These are phyloP conservation scores for Zasmidium cellare DNA, from an alignment of 2,329 filamentous ascomycete species.

Conservation along the genomic window DNA sequence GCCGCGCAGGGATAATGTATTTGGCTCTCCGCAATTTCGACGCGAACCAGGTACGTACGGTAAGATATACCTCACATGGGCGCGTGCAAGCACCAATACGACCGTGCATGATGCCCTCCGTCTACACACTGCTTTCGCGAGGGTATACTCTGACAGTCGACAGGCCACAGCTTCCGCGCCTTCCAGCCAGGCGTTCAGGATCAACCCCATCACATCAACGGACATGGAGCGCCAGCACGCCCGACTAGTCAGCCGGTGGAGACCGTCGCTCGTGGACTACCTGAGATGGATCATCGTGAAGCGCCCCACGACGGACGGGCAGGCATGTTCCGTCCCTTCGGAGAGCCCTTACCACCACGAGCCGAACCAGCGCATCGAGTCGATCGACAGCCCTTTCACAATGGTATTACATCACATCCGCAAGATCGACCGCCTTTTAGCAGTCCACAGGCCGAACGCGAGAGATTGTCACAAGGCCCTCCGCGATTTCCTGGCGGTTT, in stretches of 20 bases:
- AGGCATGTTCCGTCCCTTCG: constrained; percentile 27
- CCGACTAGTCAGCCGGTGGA: constrained; percentile 39
- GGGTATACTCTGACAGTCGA: background rate
- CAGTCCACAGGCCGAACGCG: constrained; percentile 31
- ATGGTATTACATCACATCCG: constrained; percentile 31
- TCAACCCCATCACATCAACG: constrained; percentile 23
- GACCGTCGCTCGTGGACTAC: constrained; percentile 13
- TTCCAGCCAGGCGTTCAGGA: constrained; percentile 28
- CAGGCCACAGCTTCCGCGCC: constrained; percentile 31
- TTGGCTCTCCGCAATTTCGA: constrained; percentile 32
- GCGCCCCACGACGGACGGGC: constrained; percentile 21
- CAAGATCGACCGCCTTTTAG: constrained; percentile 23
- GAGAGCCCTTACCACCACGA: constrained; percentile 22
- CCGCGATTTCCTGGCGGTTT: constrained; percentile 26
- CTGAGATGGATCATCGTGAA: constrained; percentile 28
- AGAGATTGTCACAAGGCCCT: constrained; percentile 20
- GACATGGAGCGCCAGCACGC: constrained; percentile 24
- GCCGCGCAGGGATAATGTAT: constrained; percentile 30
- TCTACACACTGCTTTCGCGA: background rate
- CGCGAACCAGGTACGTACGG: constrained; percentile 24
- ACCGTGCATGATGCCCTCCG: background rate
- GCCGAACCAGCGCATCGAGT: constrained; percentile 23
- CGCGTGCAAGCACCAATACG: too few species aligned
- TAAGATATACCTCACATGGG: background rate
- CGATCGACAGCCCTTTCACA: constrained; percentile 25